phyloP scores from a whole-genome alignment of 2,329 filamentous ascomycete species.

The Trichoderma sp. region DNA sequence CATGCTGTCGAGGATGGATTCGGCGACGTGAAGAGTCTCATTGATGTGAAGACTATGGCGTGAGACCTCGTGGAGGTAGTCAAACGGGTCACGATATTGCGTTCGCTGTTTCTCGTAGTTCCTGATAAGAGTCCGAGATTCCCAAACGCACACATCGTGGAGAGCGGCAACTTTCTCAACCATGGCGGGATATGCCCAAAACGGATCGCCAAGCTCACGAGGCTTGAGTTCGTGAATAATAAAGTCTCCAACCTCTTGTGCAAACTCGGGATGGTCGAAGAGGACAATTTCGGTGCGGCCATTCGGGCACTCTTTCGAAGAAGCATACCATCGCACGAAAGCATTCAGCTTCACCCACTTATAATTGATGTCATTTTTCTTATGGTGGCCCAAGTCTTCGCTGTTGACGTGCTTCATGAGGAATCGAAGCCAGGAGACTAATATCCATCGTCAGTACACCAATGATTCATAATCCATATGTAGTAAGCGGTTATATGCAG shows the following conservation, averaged over 20 bases:
- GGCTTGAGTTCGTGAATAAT: slow-evolving; percentile 1
- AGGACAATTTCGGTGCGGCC: slow-evolving; percentile 36
- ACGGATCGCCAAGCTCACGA: slow-evolving; percentile 34
- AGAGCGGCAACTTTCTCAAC: slow-evolving; percentile 36
- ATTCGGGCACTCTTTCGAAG: not conserved
- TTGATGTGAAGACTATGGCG: slow-evolving; percentile 48
- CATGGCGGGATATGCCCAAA: slow-evolving; percentile 41
- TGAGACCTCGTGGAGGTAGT: slow-evolving; percentile 44
- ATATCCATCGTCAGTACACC: not conserved
- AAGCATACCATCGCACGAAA: slow-evolving; percentile 34
- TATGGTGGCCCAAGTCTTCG: not conserved
- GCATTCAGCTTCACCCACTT: slow-evolving; percentile 42
- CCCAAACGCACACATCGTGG: slow-evolving; percentile 45
- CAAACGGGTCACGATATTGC: slow-evolving; percentile 32
- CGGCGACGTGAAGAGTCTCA: slow-evolving; percentile 44
- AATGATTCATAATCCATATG: not conserved
- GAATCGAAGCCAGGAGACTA: slow-evolving; percentile 40
- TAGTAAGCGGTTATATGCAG: not conserved
- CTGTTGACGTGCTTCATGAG: slow-evolving; percentile 34
- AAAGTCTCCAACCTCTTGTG: not conserved
- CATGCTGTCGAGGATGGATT: slow-evolving; percentile 38
- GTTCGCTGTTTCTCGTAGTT: slow-evolving; percentile 34
- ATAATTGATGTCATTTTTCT: slow-evolving; percentile 29
- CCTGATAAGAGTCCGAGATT: slow-evolving; percentile 40
- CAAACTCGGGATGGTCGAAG: slow-evolving; percentile 34